phyloP scores from a whole-genome alignment of 2,329 filamentous ascomycete species.

The Elsinoe batatas region DNA sequence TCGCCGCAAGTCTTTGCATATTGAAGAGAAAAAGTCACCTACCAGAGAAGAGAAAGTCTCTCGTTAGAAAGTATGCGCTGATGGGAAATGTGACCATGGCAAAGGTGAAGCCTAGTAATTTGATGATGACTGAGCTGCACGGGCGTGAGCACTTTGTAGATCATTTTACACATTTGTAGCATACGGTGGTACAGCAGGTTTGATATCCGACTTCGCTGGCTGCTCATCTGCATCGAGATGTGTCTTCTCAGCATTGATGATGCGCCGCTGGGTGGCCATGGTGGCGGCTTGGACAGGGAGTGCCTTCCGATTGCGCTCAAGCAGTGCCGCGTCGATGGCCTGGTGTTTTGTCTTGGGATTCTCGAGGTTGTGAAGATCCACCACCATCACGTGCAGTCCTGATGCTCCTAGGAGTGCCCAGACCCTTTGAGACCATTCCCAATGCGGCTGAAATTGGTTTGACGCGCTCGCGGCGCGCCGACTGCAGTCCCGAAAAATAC shows the following conservation, averaged over 20 bases:
- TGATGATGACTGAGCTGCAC: conserved; percentile 77
- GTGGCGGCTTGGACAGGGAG: conserved; percentile 17
- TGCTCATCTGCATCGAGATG: conserved; percentile 40
- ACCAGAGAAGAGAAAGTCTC: conserved; percentile 72
- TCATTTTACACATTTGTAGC: conserved; percentile 25
- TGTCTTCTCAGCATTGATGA: conserved; percentile 55
- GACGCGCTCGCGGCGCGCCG: conserved; percentile 10
- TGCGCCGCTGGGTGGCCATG: conserved; percentile 60
- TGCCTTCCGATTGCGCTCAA: no score
- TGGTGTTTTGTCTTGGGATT: no score
- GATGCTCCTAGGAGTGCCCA: neutral
- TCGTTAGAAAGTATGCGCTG: conserved; percentile 74
- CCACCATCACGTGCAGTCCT: neutral
- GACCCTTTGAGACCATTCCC: neutral
- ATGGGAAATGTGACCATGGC: conserved; percentile 87
- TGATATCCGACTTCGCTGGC: conserved; percentile 49
- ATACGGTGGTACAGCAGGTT: conserved; percentile 76
- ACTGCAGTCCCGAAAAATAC: neutral
- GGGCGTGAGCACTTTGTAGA: neutral
- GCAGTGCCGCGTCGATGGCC: no score
- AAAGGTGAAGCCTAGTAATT: conserved; percentile 79
- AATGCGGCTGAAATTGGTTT: conserved; percentile 10
- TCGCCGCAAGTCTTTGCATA: no score
- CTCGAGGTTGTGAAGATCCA: neutral
- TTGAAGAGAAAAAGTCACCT: no score